Evolutionary conservation across 768 basidiomycete genomes (phyloP).

Genomic region (Calocybe gangraenosa): DNA sequence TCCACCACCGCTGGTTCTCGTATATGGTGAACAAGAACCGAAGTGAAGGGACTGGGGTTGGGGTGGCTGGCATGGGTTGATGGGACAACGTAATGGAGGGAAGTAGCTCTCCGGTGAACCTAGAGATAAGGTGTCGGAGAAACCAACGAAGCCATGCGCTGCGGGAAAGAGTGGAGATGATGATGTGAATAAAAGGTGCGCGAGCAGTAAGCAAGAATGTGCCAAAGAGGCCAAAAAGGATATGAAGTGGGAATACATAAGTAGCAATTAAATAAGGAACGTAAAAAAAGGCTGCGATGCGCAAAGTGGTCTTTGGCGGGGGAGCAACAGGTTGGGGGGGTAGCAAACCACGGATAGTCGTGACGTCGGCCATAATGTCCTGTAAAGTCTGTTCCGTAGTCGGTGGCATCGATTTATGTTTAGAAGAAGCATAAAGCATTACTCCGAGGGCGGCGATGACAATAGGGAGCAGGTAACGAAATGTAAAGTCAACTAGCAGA

Average conservation of each 20-base stretch:
- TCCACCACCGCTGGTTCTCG: constrained; percentile 98
- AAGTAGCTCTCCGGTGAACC: constrained; percentile 52
- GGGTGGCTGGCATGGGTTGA: constrained; percentile 26
- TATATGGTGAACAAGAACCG: constrained; percentile 88
- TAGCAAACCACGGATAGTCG: constrained; percentile 56
- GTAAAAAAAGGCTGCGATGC: constrained; percentile 52
- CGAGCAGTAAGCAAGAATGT: constrained; percentile 53
- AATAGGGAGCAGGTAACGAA: constrained; percentile 33
- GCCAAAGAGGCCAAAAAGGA: constrained; percentile 47
- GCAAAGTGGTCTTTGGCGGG: constrained; percentile 38
- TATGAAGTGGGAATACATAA: constrained; percentile 54
- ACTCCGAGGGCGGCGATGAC: constrained; percentile 8
- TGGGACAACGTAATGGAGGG: constrained; percentile 34
- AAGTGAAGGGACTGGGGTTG: constrained; percentile 38
- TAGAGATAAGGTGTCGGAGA: constrained; percentile 45
- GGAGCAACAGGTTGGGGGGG: constrained; percentile 35
- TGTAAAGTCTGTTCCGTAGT: constrained; percentile 57
- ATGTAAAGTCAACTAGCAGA: constrained; percentile 46
- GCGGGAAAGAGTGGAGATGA: constrained; percentile 53
- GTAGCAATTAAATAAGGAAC: constrained; percentile 66
- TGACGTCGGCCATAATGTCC: constrained; percentile 58
- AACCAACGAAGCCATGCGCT: constrained; percentile 69
- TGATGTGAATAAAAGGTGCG: constrained; percentile 61
- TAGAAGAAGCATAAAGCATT: constrained; percentile 1
- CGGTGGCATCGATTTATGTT: constrained; percentile 19